Evolutionary conservation across 179 eudicot species (phyloP), one percentile per base, ranked within the genome.

Genomic region (Sideroxylon spinosum): DNA sequence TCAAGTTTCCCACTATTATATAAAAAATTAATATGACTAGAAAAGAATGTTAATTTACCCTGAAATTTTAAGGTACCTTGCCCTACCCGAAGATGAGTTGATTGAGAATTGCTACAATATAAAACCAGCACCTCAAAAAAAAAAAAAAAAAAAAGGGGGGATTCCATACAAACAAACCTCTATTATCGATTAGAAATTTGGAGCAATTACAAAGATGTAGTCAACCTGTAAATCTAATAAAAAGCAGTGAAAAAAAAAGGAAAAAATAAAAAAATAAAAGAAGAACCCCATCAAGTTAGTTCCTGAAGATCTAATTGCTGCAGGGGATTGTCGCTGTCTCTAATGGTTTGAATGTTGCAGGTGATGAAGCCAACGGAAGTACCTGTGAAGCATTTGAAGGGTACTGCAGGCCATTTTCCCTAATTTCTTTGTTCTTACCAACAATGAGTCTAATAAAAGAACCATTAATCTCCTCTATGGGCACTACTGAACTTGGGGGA

Each of bases 301-400:
- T 37, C 53, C 25, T 70, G 9, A 23, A 44, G 29, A 63, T 12
- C 25, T 60, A 63, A 37, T 71, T 72, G 76, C 68, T 5, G 11
- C 25, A 14, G 1, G 44, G 70, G 19, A 46, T 62, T 62, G 44
- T 62, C 9, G 68, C 32, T 50, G 16, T 52, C 52, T 49, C 13
- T 7, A 52, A 52, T 23, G 73, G 44, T 50, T 9, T 57, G 69
- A 81, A 64, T 16, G 67, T 28, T 53, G 79, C 29, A 68, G 88
- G 88, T 62, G 89, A 86, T 59, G 85, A 83, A 81, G 89, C 71
- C 80, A 88, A 73, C 73, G 90, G 89, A 60, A 86, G 78, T 84
- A 93, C 90, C 89, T 90, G 90, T 29, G 86, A 75, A 7, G 26
- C 64, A 60, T 1, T 60, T 20, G 64, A 60, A n/a, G 6, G 64